Evolutionary conservation across 2,329 filamentous ascomycete genomes (phyloP).

Genomic region (Fusarium nodosum): DNA sequence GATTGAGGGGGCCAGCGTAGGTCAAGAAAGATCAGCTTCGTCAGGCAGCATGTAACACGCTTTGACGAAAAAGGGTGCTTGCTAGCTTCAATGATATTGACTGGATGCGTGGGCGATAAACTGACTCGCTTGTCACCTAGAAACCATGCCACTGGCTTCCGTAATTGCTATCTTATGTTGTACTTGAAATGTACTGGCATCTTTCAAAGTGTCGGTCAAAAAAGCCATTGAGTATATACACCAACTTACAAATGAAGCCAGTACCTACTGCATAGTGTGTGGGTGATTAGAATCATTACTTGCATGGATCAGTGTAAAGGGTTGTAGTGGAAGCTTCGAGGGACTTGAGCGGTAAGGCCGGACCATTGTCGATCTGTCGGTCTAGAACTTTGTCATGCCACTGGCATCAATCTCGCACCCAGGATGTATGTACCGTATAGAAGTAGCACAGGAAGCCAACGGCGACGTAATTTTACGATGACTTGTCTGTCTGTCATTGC

Average conservation of each 20-base stretch:
- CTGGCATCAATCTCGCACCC: background rate
- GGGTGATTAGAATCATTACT: background rate
- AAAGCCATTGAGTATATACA: background rate
- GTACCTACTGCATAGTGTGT: background rate
- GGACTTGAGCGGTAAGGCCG: conserved; percentile 4
- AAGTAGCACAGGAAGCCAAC: background rate
- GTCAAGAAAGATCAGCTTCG: conserved; percentile 12
- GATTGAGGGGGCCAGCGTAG: background rate
- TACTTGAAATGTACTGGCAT: background rate
- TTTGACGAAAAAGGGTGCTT: conserved; percentile 12
- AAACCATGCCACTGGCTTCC: conserved; percentile 6
- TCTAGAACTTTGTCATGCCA: conserved; percentile 30
- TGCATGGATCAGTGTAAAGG: conserved; percentile 9
- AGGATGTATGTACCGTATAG: background rate
- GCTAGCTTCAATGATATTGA: conserved; percentile 1
- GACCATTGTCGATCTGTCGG: conserved; percentile 36
- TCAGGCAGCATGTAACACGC: conserved; percentile 11
- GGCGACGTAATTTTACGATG: background rate
- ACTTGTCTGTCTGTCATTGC: background rate
- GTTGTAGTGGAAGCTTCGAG: conserved; percentile 19
- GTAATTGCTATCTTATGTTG: background rate
- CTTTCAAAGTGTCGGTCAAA: conserved; percentile 37
- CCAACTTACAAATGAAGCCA: background rate
- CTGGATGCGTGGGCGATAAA: background rate
- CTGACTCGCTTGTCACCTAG: conserved; percentile 14